Evolutionary conservation across 768 basidiomycete species (phyloP).

Genomic region (Paxillus ammoniavirescens): DNA sequence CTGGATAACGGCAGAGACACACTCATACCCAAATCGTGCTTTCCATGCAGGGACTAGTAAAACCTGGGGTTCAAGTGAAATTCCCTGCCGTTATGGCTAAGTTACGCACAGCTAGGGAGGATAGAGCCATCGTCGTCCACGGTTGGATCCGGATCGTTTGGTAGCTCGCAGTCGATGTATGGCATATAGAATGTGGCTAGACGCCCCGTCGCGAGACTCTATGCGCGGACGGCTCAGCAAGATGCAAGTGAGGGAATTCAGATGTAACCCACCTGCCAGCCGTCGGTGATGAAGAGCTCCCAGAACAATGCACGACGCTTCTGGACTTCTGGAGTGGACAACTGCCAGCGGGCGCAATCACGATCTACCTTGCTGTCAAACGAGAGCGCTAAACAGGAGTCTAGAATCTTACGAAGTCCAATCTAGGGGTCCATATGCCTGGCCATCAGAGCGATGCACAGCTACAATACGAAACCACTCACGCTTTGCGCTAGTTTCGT

Average conservation of each 20-base stretch:
- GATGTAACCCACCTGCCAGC: constrained; percentile 59
- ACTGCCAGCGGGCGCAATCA: constrained; percentile 69
- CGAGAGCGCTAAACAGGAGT: not conserved
- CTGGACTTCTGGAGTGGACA: constrained; percentile 61
- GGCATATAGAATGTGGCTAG: constrained; percentile 67
- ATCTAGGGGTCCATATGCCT: constrained; percentile 39
- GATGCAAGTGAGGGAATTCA: not conserved
- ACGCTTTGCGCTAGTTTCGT: constrained; percentile 70
- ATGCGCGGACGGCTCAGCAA: not conserved
- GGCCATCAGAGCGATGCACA: not conserved
- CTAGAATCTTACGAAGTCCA: constrained; percentile 56
- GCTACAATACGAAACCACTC: constrained; percentile 26
- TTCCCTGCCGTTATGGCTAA: not conserved
- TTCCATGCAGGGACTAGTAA: constrained; percentile 65
- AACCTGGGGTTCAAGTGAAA: not conserved
- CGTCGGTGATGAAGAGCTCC: constrained; percentile 73
- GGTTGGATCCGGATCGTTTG: constrained; percentile 56
- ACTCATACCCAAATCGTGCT: constrained; percentile 64
- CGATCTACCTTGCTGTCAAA: constrained; percentile 50
- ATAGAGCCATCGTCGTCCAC: constrained; percentile 57
- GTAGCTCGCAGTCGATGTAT: constrained; percentile 71
- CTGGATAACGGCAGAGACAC: constrained; percentile 66
- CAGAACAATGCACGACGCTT: constrained; percentile 70
- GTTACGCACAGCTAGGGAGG: constrained; percentile 56
- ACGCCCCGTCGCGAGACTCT: constrained; percentile 72